A percentile compares a stretch with the other conserved stretches of the same genome.
These are phyloP conservation scores for Metschnikowia bowlesiae DNA, from an alignment of 805 yeast species.

Conservation along the genomic window DNA sequence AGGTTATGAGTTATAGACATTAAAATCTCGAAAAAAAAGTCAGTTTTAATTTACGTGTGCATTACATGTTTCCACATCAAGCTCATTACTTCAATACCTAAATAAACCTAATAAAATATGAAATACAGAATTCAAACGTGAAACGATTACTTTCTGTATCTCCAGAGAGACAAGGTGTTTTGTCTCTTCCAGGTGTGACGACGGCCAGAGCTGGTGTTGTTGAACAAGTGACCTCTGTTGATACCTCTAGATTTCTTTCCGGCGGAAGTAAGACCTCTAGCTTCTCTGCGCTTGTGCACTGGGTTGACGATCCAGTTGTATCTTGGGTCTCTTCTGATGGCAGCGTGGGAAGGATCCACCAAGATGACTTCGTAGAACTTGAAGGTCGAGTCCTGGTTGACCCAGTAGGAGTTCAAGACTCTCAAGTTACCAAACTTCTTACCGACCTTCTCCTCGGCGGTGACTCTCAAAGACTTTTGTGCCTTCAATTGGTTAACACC, in stretches of 20 bases:
- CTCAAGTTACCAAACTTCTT: constrained; percentile 98
- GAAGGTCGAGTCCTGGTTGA: constrained; percentile 99
- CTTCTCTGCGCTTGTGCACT: constrained; percentile 99
- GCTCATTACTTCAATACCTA: constrained; percentile 9
- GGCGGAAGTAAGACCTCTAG: constrained; percentile 96
- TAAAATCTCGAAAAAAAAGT: too few species aligned
- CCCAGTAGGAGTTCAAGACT: constrained; percentile 99
- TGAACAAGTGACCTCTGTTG: constrained; percentile 99
- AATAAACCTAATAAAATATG: constrained; percentile 9
- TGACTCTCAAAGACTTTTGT: constrained; percentile 96
- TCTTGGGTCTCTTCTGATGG: constrained; percentile 97
- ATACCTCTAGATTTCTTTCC: constrained; percentile 99
- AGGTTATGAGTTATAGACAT: too few species aligned
- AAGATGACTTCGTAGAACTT: constrained; percentile 98
- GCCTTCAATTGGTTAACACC: constrained; percentile 99
- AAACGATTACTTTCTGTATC: constrained; percentile 82
- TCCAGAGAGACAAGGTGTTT: constrained; percentile 98
- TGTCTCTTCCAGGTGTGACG: constrained; percentile 99
- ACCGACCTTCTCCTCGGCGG: constrained; percentile 99
- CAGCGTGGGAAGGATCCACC: constrained; percentile 97
- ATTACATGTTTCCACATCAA: constrained; percentile 2
- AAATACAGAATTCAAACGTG: constrained; percentile 3
- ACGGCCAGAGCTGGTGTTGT: constrained; percentile 98
- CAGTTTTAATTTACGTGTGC: not conserved
- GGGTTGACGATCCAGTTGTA: constrained; percentile 99